phyloP scores from a whole-genome alignment of 2,329 filamentous ascomycete genomes.

The Trichoderma sp. region DNA sequence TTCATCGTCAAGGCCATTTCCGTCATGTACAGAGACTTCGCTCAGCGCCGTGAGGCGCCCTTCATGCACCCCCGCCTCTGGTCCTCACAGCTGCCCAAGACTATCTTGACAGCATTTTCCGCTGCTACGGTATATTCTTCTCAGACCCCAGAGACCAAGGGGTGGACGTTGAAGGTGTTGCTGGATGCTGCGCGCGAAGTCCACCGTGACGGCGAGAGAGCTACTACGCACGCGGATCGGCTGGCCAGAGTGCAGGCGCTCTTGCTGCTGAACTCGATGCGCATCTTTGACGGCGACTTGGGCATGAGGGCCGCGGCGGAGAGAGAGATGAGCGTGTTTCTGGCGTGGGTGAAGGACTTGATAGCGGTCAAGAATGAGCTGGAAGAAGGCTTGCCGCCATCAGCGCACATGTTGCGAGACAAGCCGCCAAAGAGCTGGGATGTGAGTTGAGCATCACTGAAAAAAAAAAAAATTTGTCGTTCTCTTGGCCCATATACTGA shows the following conservation, averaged over 20 bases:
- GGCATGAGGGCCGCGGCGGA: constrained; percentile 47
- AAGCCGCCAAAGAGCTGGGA: constrained; percentile 49
- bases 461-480: background rate
- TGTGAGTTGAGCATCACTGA: constrained; percentile 34
- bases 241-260: constrained; percentile 51
- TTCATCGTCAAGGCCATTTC: constrained; percentile 42
- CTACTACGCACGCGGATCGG: constrained; percentile 43
- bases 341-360: constrained; percentile 46
- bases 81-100: constrained; percentile 44
- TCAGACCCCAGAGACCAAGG: constrained; percentile 44
- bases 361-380: constrained; percentile 42
- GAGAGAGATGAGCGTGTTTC: constrained; percentile 43
- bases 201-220: constrained; percentile 41
- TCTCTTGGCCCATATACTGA: background rate
- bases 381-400: constrained; percentile 36
- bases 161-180: constrained; percentile 47
- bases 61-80: constrained; percentile 52
- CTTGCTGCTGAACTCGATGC: constrained; percentile 47
- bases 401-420: constrained; percentile 35
- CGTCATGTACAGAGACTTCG: constrained; percentile 42
- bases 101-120: constrained; percentile 48
- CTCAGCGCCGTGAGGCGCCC: constrained; percentile 44
- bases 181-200: constrained; percentile 45
- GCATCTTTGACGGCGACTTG: constrained; percentile 51
- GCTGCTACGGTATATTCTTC: constrained; percentile 46